Conservation (phyloP, 2,329 filamentous ascomycete genomes). For the Cercospora nicotianae region DNA sequence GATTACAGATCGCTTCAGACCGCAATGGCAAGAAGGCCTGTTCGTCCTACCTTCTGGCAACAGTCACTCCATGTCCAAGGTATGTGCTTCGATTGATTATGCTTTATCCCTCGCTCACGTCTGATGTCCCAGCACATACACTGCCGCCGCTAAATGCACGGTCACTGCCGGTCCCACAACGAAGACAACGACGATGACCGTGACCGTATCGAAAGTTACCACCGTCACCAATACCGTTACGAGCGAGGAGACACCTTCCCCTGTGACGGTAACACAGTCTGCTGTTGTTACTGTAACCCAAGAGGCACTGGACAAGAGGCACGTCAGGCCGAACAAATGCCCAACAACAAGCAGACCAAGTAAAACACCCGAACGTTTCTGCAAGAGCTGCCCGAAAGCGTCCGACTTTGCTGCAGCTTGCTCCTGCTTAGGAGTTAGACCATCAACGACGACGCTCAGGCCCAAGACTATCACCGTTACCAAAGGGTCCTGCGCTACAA, state of each 20-base stretch:
- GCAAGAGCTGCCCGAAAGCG: not conserved
- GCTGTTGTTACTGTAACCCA: not conserved
- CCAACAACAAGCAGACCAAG: not conserved
- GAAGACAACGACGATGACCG: not conserved
- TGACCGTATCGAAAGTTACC: not conserved
- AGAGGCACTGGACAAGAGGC: not conserved
- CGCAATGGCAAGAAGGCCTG: not conserved
- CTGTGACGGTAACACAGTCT: not conserved
- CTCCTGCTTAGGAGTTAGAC: not conserved
- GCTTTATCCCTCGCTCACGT: not conserved
- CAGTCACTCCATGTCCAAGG: not conserved
- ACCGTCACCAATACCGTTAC: slow-evolving; percentile 2
- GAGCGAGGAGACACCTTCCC: not conserved
- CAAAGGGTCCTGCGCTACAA: not conserved
- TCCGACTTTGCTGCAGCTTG: not conserved
- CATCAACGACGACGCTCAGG: not conserved
- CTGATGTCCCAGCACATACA: not conserved
- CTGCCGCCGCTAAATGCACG: not conserved
- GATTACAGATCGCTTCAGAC: not conserved
- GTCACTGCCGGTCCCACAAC: not conserved
- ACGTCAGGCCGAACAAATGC: not conserved
- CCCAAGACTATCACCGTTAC: not conserved
- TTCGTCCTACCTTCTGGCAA: not conserved
- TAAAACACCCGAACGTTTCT: not conserved
- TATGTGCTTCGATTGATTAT: not conserved